Evolutionary conservation across 495 filamentous ascomycete genomes (phyloP).

Genomic region (Talaromyces thailandensis): DNA sequence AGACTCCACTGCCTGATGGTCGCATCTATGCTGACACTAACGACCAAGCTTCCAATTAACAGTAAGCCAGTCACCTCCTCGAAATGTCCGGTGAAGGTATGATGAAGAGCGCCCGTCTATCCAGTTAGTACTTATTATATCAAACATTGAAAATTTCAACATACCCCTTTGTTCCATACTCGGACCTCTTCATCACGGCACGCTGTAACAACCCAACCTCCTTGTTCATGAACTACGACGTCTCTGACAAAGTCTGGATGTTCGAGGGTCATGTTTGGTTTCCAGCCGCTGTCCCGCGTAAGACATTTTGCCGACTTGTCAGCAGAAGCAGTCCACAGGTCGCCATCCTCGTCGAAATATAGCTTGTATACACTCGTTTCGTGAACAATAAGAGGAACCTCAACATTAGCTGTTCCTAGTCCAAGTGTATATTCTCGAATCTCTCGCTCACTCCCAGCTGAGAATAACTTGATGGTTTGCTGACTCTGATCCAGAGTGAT

Average conservation of each 20-base stretch:
- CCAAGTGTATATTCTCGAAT: slow-evolving; percentile 53
- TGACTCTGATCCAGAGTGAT: slow-evolving; percentile 21
- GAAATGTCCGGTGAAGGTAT: slow-evolving; percentile 76
- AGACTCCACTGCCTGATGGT: slow-evolving; percentile 80
- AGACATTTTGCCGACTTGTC: slow-evolving; percentile 77
- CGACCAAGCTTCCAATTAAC: slow-evolving; percentile 51
- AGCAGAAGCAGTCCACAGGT: slow-evolving; percentile 85
- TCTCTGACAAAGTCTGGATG: slow-evolving; percentile 90
- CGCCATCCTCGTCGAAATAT: slow-evolving; percentile 61
- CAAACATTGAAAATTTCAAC: slow-evolving; percentile 11
- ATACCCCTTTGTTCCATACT: slow-evolving; percentile 67
- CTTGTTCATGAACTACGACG: slow-evolving; percentile 58
- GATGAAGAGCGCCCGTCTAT: slow-evolving; percentile 62
- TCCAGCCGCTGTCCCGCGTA: slow-evolving; percentile 53
- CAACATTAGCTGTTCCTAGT: slow-evolving; percentile 34
- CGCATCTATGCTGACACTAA: slow-evolving; percentile 80
- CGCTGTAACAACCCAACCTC: slow-evolving; percentile 79
- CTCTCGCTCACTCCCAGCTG: slow-evolving; percentile 75
- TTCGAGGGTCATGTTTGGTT: slow-evolving; percentile 56
- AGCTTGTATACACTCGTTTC: slow-evolving; percentile 85
- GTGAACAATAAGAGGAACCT: slow-evolving; percentile 63
- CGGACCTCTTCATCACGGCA: slow-evolving; percentile 88
- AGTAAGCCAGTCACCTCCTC: slow-evolving; percentile 83
- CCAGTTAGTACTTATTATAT: slow-evolving; percentile 10
- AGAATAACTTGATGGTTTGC: slow-evolving; percentile 52